Evolutionary conservation across 2,329 filamentous ascomycete genomes (phyloP).

Genomic region (Aspergillus pseudoglaucus): DNA sequence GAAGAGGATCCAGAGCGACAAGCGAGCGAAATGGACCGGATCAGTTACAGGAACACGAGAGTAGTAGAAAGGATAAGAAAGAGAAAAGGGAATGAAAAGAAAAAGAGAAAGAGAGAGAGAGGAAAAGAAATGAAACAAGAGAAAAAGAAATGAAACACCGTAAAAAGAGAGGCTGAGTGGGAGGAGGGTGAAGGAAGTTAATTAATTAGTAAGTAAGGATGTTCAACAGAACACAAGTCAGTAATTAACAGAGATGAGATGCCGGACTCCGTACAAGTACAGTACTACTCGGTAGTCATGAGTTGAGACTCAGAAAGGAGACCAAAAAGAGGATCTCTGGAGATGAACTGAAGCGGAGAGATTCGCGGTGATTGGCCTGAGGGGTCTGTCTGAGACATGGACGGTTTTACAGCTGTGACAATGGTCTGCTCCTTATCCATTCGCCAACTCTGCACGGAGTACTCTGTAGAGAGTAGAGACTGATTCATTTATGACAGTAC

Average conservation of each 20-base stretch:
- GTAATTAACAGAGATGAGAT: conserved; percentile 1
- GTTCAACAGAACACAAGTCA: background rate
- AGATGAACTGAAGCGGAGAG: background rate
- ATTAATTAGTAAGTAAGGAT: conserved; percentile 5
- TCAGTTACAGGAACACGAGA: conserved; percentile 3
- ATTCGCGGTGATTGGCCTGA: background rate
- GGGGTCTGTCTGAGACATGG: conserved; percentile 1
- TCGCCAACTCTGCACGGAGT: too few species aligned
- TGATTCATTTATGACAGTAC: too few species aligned
- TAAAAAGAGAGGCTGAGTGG: background rate
- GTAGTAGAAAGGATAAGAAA: conserved; percentile 6
- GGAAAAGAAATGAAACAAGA: conserved; percentile 2
- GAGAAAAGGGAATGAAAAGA: conserved; percentile 24
- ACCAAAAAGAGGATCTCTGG: background rate
- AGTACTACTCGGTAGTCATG: too few species aligned
- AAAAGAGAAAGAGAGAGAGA: background rate
- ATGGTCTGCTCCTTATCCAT: background rate
- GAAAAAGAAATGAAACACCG: conserved; percentile 1
- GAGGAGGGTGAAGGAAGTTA: conserved; percentile 8
- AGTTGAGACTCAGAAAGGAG: background rate
- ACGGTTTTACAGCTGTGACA: conserved; percentile 1
- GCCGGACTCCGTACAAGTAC: too few species aligned
- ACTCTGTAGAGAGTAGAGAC: too few species aligned
- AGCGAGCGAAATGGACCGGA: conserved; percentile 18
- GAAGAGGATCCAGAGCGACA: conserved; percentile 16